A percentile compares a stretch with the other conserved stretches of the same genome.
Evolutionary conservation across 169 alveolate species (phyloP).

Genomic region (Cyclospora cayetanensis): DNA sequence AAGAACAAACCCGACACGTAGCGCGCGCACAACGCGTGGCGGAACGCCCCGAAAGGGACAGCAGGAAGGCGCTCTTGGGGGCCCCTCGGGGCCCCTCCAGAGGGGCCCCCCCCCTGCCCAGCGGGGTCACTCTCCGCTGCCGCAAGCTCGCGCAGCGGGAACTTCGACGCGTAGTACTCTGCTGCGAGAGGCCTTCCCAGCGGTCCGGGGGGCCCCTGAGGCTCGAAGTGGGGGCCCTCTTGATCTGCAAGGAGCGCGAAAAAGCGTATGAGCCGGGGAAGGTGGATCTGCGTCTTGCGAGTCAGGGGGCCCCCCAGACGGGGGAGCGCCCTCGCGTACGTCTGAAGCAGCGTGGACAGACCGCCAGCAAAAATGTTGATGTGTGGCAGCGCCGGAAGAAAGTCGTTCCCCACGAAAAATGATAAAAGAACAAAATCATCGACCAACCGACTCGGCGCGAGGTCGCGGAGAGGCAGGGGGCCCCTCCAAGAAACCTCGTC

Average conservation of each 20-base stretch:
- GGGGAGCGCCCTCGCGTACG: constrained; percentile 58
- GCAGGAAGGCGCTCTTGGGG: neutral
- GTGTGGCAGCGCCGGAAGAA: constrained; percentile 96
- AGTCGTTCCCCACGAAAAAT: constrained; percentile 95
- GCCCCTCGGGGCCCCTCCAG: neutral
- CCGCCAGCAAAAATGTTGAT: constrained; percentile 74
- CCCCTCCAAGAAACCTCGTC: neutral
- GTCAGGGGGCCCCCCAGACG: constrained; percentile 64
- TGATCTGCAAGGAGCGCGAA: constrained; percentile 20
- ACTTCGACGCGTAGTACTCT: constrained; percentile 55
- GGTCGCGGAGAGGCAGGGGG: constrained; percentile 63
- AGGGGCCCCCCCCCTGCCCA: neutral
- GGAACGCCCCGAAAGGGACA: constrained; percentile 24
- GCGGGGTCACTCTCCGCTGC: constrained; percentile 8
- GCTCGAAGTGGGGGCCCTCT: constrained; percentile 47
- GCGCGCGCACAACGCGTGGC: constrained; percentile 1
- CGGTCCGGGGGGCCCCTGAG: neutral
- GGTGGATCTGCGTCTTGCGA: constrained; percentile 31
- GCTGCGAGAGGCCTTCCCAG: constrained; percentile 11
- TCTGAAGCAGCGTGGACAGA: neutral
- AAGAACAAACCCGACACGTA: constrained; percentile 44
- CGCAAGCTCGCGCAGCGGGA: constrained; percentile 40
- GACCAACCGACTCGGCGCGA: constrained; percentile 91
- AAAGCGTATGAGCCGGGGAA: constrained; percentile 43
- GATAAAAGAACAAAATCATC: constrained; percentile 97